These are phyloP conservation scores for Geum urbanum DNA, from an alignment of 306 rosid genomes.

Conservation along the genomic window DNA sequence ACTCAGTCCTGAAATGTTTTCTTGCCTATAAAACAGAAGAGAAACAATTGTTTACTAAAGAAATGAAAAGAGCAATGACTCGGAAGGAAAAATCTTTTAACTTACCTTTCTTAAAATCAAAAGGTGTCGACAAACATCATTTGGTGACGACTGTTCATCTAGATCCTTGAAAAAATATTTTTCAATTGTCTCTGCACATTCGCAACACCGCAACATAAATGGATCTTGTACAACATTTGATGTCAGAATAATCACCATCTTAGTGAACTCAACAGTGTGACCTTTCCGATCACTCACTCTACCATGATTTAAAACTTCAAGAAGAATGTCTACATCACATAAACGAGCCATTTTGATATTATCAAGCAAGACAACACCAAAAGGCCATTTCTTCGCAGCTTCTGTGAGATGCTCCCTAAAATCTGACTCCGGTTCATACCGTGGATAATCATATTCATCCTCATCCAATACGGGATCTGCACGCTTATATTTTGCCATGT, in stretches of 20 bases:
- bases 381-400: neutral
- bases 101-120: slow-evolving; percentile 1
- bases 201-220: neutral
- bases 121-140: slow-evolving; percentile 3
- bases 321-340: neutral
- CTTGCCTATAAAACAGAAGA: neutral
- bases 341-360: neutral
- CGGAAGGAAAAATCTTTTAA: neutral
- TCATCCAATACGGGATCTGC: neutral
- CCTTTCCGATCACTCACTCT: neutral
- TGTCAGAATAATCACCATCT: neutral
- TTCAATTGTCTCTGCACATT: neutral
- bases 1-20: slow-evolving; percentile 1
- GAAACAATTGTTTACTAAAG: neutral
- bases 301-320: neutral
- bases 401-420: neutral
- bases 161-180: neutral
- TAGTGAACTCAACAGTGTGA: neutral
- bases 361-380: slow-evolving; percentile 10
- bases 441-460: neutral
- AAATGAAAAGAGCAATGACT: neutral
- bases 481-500: neutral
- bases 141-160: neutral
- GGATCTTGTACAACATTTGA: slow-evolving; percentile 8
- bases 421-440: neutral